Evolutionary conservation across 1,284 basidiomycete species (phyloP).

Genomic region (Boletus calvinii): DNA sequence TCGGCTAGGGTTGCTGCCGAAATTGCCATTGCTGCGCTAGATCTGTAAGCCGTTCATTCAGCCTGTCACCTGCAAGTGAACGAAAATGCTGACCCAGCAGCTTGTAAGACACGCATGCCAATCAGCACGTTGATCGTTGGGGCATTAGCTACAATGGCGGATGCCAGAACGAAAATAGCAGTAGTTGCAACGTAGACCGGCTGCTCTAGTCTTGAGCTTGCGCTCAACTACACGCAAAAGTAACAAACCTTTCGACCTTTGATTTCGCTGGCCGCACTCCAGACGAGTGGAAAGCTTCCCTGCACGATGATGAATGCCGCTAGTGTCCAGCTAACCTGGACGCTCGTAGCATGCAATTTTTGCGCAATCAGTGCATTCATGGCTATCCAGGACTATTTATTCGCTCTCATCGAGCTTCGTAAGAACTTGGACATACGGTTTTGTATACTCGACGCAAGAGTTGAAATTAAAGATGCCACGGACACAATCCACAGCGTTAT

Average conservation of each 20-base stretch:
- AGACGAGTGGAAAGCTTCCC: slow-evolving; percentile 65
- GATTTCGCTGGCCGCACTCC: slow-evolving; percentile 76
- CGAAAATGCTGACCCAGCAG: slow-evolving; percentile 48
- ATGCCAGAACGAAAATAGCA: slow-evolving; percentile 60
- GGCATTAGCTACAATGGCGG: slow-evolving; percentile 63
- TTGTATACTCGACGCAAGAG: slow-evolving; percentile 67
- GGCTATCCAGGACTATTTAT: slow-evolving; percentile 38
- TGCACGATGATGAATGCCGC: slow-evolving; percentile 82
- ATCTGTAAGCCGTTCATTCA: slow-evolving; percentile 41
- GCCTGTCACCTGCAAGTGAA: neutral
- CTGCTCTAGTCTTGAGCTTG: slow-evolving; percentile 34
- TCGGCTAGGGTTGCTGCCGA: slow-evolving; percentile 83
- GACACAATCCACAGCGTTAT: slow-evolving; percentile 57
- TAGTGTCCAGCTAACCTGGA: slow-evolving; percentile 71
- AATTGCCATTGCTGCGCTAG: slow-evolving; percentile 73
- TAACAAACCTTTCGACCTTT: slow-evolving; percentile 70
- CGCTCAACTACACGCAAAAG: neutral
- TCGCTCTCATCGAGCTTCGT: slow-evolving; percentile 21
- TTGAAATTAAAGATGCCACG: slow-evolving; percentile 64
- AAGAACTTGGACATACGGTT: slow-evolving; percentile 46
- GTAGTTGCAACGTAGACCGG: slow-evolving; percentile 65
- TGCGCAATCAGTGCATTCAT: slow-evolving; percentile 65
- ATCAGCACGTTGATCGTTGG: slow-evolving; percentile 65
- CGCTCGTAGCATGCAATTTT: slow-evolving; percentile 63
- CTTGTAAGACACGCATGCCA: slow-evolving; percentile 70